These are phyloP conservation scores for Melastoma malabathricum DNA, from an alignment of 345 rosid species.

Conservation along the genomic window DNA sequence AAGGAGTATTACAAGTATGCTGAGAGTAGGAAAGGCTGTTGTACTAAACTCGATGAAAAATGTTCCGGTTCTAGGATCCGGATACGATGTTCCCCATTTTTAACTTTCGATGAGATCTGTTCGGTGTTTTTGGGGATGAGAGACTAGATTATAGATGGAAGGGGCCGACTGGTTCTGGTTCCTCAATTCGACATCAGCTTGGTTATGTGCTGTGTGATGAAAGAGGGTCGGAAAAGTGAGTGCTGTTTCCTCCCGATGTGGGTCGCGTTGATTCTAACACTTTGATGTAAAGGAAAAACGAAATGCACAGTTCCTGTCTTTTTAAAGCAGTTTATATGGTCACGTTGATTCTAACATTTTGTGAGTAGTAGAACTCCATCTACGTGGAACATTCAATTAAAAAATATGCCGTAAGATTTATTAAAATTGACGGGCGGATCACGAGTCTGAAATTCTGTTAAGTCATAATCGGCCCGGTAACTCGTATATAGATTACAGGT, in stretches of 20 bases:
- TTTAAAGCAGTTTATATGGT: too few relatives aligned
- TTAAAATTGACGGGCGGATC: too few relatives aligned
- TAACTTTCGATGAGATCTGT: slow-evolving; percentile 83
- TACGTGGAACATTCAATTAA: too few relatives aligned
- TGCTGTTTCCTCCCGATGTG: slow-evolving; percentile 88
- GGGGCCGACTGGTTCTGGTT: slow-evolving; percentile 93
- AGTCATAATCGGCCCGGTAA: too few relatives aligned
- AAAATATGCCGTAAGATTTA: too few relatives aligned
- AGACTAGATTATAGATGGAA: slow-evolving; percentile 94
- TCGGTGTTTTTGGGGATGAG: slow-evolving; percentile 62
- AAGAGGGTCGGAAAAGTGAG: slow-evolving; percentile 90
- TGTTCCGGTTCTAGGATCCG: slow-evolving; percentile 49
- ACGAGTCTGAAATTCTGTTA: too few relatives aligned
- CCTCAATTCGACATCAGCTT: slow-evolving; percentile 97
- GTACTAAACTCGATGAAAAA: slow-evolving; percentile 80
- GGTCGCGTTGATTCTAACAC: too few relatives aligned
- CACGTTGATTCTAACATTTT: too few relatives aligned
- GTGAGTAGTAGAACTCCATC: too few relatives aligned
- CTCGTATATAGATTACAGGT: too few relatives aligned
- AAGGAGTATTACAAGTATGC: slow-evolving; percentile 64
- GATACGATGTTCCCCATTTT: slow-evolving; percentile 68
- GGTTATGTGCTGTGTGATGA: slow-evolving; percentile 96
- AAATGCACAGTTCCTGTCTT: too few relatives aligned
- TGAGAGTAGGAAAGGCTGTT: slow-evolving; percentile 79
- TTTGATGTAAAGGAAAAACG: too few relatives aligned